A percentile compares a stretch with the other conserved stretches of the same genome.
Conservation (phyloP, 2,329 filamentous ascomycete genomes). For the Fusarium robinianum region DNA sequence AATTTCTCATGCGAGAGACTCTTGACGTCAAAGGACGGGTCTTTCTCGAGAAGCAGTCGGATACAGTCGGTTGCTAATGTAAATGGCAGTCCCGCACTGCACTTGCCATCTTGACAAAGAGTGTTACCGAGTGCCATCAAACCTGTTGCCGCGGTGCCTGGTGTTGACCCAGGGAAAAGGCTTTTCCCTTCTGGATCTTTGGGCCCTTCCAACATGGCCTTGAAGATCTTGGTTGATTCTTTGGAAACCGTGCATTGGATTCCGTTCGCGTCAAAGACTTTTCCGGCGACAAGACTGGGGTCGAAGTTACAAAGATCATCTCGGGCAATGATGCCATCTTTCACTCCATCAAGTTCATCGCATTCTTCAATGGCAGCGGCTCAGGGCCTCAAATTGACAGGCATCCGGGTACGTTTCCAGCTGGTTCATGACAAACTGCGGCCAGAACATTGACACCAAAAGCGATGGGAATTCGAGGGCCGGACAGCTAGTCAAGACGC, state of each 20-base stretch:
- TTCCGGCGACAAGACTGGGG: neutral
- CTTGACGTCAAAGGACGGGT: neutral
- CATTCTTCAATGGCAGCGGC: neutral
- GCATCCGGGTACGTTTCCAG: neutral
- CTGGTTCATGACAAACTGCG: slow-evolving; percentile 9
- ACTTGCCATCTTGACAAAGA: neutral
- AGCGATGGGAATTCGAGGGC: slow-evolving; percentile 1
- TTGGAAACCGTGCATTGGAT: no score
- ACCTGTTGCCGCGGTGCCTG: no score
- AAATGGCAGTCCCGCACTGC: neutral
- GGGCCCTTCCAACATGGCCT: no score
- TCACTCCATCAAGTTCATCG: slow-evolving; percentile 2
- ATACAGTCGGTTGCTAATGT: neutral
- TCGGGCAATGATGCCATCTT: slow-evolving; percentile 2
- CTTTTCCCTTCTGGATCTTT: no score
- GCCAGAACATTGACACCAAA: slow-evolving; percentile 3
- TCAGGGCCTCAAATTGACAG: slow-evolving; percentile 5
- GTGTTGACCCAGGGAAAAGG: no score
- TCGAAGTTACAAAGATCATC: slow-evolving; percentile 7
- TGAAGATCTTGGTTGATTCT: no score
- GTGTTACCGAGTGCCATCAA: no score
- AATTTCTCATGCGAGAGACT: no score
- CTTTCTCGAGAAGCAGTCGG: neutral
- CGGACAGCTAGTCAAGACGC: slow-evolving; percentile 2
- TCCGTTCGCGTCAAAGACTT: neutral